A percentile compares a stretch with the other conserved stretches of the same genome.
Evolutionary conservation across 176 grass and related monocot species (phyloP).

Genomic region (Juncus inflexus): DNA sequence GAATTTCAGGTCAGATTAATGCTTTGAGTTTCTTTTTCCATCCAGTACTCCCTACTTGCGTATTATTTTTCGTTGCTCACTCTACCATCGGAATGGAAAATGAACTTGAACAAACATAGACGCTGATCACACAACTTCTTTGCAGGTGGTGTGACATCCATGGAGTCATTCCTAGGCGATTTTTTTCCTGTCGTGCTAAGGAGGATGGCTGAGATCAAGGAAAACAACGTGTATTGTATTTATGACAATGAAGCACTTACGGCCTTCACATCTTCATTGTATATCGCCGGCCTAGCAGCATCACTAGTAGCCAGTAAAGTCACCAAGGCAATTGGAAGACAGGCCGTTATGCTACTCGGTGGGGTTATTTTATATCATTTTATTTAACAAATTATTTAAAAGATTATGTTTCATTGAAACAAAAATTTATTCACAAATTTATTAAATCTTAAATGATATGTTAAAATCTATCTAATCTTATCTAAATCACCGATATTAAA

Average conservation of each 20-base stretch:
- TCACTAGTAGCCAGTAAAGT: slow-evolving; percentile 55
- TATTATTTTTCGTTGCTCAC: background rate
- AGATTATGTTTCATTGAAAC: too few relatives aligned
- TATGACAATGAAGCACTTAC: slow-evolving; percentile 75
- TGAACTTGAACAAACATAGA: too few relatives aligned
- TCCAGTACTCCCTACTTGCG: background rate
- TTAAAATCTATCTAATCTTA: too few relatives aligned
- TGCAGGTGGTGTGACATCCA: slow-evolving; percentile 52
- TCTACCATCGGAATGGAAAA: too few relatives aligned
- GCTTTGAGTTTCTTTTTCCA: too few relatives aligned
- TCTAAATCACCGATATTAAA: too few relatives aligned
- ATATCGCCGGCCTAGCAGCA: slow-evolving; percentile 56
- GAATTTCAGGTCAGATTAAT: slow-evolving; percentile 54
- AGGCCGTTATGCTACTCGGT: slow-evolving; percentile 58
- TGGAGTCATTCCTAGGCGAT: slow-evolving; percentile 54
- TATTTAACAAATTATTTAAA: too few relatives aligned
- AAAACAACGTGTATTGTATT: slow-evolving; percentile 53
- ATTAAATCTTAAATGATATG: too few relatives aligned
- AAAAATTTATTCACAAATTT: too few relatives aligned
- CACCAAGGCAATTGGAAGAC: slow-evolving; percentile 51
- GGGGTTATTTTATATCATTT: background rate
- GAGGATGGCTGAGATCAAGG: slow-evolving; percentile 31
- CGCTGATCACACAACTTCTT: background rate
- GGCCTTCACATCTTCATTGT: slow-evolving; percentile 77
- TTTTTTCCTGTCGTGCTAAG: slow-evolving; percentile 62